A percentile compares a stretch with the other conserved stretches of the same genome.
phyloP scores from a whole-genome alignment of 2,329 filamentous ascomycete species.

The Kalaharituber pfeilii region DNA sequence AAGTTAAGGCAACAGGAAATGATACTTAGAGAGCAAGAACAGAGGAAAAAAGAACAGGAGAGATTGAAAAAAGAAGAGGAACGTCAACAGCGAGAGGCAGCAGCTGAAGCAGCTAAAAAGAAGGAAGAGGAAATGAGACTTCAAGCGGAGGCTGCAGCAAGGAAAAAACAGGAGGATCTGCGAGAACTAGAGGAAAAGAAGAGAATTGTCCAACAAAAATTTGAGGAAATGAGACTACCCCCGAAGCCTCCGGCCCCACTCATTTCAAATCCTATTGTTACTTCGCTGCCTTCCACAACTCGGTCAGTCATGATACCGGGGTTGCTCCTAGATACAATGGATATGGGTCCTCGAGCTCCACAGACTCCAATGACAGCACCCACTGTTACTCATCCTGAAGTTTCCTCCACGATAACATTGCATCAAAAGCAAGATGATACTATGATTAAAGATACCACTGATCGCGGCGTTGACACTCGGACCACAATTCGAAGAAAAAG shows the following conservation, averaged over 20 bases:
- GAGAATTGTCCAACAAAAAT: slow-evolving; percentile 15
- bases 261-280: background rate
- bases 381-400: slow-evolving; percentile 6
- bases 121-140: slow-evolving; percentile 15
- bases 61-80: background rate
- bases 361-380: slow-evolving; percentile 1
- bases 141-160: slow-evolving; percentile 14
- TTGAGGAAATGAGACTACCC: slow-evolving; percentile 17
- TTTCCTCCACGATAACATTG: slow-evolving; percentile 5
- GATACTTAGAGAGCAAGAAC: slow-evolving; percentile 1
- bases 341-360: background rate
- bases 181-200: background rate
- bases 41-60: background rate
- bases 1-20: background rate
- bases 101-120: slow-evolving; percentile 48
- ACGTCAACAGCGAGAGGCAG: slow-evolving; percentile 49
- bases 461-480: background rate
- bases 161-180: slow-evolving; percentile 2
- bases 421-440: slow-evolving; percentile 6
- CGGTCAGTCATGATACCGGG: slow-evolving; percentile 12
- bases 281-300: background rate
- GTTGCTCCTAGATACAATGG: slow-evolving; percentile 9
- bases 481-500: slow-evolving; percentile 32
- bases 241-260: slow-evolving; percentile 9
- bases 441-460: slow-evolving; percentile 16